phyloP scores from a whole-genome alignment of 371 early-diverging fungal genomes.

The Coemansia sp. region DNA sequence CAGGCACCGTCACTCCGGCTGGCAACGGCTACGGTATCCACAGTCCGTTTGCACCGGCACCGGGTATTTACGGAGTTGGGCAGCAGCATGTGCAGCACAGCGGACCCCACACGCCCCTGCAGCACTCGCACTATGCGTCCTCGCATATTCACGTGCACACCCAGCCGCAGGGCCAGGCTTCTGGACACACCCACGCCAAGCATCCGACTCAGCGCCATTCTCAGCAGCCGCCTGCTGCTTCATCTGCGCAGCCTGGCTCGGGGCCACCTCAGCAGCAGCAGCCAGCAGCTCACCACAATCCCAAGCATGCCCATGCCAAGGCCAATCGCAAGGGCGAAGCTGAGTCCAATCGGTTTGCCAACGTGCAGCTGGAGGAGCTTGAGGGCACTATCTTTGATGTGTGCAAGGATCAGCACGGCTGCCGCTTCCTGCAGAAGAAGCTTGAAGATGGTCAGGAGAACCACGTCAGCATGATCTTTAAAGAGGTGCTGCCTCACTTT shows the following conservation, averaged over 20 bases:
- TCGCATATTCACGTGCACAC: constrained; percentile 29
- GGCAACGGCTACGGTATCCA: constrained; percentile 25
- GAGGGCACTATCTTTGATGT: constrained; percentile 71
- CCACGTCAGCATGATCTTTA: constrained; percentile 65
- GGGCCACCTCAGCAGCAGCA: constrained; percentile 8
- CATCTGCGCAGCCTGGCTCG: neutral
- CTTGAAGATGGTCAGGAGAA: constrained; percentile 73
- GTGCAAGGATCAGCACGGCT: constrained; percentile 90
- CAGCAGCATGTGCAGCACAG: constrained; percentile 14
- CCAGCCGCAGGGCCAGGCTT: constrained; percentile 15
- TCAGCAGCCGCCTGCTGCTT: constrained; percentile 11
- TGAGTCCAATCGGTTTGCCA: constrained; percentile 63
- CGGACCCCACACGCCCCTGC: constrained; percentile 10
- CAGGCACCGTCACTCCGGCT: constrained; percentile 23
- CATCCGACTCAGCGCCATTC: constrained; percentile 16
- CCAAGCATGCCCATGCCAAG: constrained; percentile 24
- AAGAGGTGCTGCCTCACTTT: constrained; percentile 73
- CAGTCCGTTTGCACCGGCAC: constrained; percentile 20
- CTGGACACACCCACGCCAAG: constrained; percentile 8
- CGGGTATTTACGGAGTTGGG: constrained; percentile 17
- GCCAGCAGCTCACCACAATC: constrained; percentile 29
- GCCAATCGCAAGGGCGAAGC: constrained; percentile 32
- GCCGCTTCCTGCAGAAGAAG: constrained; percentile 82
- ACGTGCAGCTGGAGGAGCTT: constrained; percentile 67
- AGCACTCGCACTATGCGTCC: constrained; percentile 27